Percentiles rank a stretch among this genome's conserved stretches.
Evolutionary conservation across 75 land plant genomes (phyloP).

Genomic region (Sequoia sempervirens): DNA sequence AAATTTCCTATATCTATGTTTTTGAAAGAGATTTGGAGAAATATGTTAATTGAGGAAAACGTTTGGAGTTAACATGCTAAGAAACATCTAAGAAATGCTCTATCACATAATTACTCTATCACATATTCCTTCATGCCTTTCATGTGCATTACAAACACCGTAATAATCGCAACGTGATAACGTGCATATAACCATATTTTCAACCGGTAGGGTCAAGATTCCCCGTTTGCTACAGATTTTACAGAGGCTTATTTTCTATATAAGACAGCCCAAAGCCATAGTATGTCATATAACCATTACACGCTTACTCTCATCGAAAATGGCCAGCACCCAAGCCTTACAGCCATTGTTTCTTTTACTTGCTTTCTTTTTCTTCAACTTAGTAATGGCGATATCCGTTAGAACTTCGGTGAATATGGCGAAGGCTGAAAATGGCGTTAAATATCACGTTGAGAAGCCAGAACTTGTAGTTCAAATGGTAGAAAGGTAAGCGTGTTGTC

Average conservation of each 20-base stretch:
- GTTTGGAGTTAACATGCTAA: too few species aligned
- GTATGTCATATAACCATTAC: neutral
- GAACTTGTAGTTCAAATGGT: constrained; percentile 1
- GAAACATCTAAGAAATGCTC: too few species aligned
- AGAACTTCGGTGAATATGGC: neutral
- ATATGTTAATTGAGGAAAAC: too few species aligned
- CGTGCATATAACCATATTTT: neutral
- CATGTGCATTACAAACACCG: neutral
- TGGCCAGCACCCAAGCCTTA: neutral
- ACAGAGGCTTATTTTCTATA: too few species aligned
- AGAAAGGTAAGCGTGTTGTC: neutral
- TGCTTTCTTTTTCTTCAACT: neutral
- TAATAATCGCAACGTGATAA: neutral
- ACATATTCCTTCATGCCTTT: neutral
- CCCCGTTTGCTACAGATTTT: neutral
- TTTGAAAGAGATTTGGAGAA: too few species aligned
- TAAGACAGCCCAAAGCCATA: neutral
- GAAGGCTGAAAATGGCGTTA: neutral
- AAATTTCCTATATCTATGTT: too few species aligned
- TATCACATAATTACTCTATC: neutral
- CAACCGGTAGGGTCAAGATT: neutral
- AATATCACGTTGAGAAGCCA: neutral
- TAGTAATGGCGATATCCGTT: neutral
- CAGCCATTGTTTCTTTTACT: neutral
- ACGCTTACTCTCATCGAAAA: neutral